phyloP scores from a whole-genome alignment of 2,329 filamentous ascomycete species.

The Zymoseptoria crescenta region DNA sequence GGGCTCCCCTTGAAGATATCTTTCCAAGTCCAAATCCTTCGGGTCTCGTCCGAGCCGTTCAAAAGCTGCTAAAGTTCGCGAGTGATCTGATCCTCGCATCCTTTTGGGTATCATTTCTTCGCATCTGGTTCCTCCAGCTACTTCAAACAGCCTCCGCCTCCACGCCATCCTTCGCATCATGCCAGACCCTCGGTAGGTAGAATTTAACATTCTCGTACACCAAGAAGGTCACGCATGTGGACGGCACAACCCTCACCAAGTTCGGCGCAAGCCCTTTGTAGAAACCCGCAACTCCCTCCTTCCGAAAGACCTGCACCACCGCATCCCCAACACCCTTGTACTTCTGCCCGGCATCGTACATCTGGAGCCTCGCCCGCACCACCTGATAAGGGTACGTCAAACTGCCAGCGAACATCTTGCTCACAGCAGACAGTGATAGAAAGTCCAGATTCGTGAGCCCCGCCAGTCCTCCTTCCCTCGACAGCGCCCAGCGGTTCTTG shows the following conservation, averaged over 20 bases:
- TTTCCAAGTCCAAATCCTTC: no score
- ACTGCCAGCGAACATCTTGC: constrained; percentile 83
- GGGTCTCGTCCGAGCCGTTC: no score
- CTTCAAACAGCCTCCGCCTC: not conserved
- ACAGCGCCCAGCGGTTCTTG: constrained; percentile 51
- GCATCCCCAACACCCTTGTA: constrained; percentile 71
- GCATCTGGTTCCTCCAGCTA: not conserved
- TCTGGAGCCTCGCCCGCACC: constrained; percentile 78
- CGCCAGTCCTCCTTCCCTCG: constrained; percentile 28
- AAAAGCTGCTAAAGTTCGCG: no score
- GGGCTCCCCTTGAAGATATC: no score
- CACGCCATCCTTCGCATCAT: not conserved
- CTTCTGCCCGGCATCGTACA: constrained; percentile 67
- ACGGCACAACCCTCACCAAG: constrained; percentile 82
- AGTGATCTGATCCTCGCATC: no score
- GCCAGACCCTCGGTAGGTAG: constrained; percentile 47
- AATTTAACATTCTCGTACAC: constrained; percentile 91
- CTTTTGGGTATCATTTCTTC: not conserved
- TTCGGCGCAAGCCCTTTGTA: constrained; percentile 88
- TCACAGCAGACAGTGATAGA: constrained; percentile 67
- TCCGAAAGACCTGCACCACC: constrained; percentile 62
- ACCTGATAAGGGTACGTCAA: constrained; percentile 95
- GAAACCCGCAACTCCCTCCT: constrained; percentile 75
- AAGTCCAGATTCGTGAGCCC: constrained; percentile 65
- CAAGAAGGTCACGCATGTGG: constrained; percentile 92